A percentile compares a stretch with the other conserved stretches of the same genome.
Evolutionary conservation across 2,329 filamentous ascomycete genomes (phyloP).

Genomic region (Pyrenochaeta sp.): DNA sequence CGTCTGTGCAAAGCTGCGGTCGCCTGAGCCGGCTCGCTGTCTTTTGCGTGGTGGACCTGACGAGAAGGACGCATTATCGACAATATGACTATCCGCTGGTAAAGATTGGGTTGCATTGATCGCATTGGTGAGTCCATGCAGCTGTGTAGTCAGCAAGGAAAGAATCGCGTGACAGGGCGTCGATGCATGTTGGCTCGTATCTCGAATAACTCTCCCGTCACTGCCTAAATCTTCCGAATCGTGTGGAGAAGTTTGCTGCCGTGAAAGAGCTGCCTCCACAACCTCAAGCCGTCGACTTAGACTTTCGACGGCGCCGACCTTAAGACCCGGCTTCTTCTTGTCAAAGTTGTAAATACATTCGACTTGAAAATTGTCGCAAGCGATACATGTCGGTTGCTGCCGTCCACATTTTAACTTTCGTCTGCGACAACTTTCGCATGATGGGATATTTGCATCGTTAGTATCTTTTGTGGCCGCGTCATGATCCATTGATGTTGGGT

Average conservation of each 20-base stretch:
- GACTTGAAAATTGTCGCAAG: conserved; percentile 3
- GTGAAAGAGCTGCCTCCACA: neutral
- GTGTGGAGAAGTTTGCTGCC: neutral
- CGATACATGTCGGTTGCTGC: conserved; percentile 3
- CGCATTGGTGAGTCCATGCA: too few species aligned
- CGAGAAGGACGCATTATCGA: too few species aligned
- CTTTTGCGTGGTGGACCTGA: too few species aligned
- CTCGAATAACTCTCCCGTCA: too few species aligned
- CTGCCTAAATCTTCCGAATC: too few species aligned
- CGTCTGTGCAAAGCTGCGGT: too few species aligned
- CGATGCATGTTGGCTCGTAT: too few species aligned
- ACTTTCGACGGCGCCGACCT: conserved; percentile 8
- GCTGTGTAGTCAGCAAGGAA: too few species aligned
- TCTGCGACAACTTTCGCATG: conserved; percentile 10
- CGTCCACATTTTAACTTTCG: conserved; percentile 7
- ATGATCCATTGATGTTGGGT: conserved; percentile 3
- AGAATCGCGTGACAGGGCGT: too few species aligned
- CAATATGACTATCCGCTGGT: too few species aligned
- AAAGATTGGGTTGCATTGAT: too few species aligned
- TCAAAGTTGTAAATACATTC: conserved; percentile 6
- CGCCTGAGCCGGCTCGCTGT: neutral
- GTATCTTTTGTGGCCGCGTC: neutral
- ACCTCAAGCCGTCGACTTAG: conserved; percentile 2
- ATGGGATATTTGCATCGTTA: conserved; percentile 1
- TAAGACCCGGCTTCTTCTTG: conserved; percentile 7